Conservation (phyloP, 768 basidiomycete species). For the Vishniacozyma victoriae region DNA sequence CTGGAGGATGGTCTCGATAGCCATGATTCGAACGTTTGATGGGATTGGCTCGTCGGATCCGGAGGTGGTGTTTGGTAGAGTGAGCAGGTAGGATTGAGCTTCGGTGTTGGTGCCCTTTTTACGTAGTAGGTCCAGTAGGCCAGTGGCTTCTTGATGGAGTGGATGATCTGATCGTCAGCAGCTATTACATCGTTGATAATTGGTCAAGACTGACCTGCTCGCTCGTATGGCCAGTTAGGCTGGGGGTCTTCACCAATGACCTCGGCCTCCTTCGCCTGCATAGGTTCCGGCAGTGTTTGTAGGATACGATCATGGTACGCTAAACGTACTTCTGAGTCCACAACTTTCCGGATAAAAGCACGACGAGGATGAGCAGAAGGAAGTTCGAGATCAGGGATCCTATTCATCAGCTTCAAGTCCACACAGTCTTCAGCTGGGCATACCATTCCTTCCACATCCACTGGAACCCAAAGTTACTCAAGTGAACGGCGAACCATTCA, state of each 20-base stretch:
- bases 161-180: conserved; percentile 57
- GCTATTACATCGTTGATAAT: no score
- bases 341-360: conserved; percentile 74
- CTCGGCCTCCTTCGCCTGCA: conserved; percentile 64
- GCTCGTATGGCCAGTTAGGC: conserved; percentile 43
- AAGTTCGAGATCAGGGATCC: conserved; percentile 77
- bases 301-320: conserved; percentile 89
- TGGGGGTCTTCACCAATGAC: conserved; percentile 74
- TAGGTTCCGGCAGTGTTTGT: conserved; percentile 72
- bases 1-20: conserved; percentile 79
- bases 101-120: conserved; percentile 60
- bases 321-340: conserved; percentile 84
- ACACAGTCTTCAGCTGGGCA: not conserved
- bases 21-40: conserved; percentile 64
- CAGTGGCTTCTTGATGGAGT: conserved; percentile 71
- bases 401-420: conserved; percentile 41
- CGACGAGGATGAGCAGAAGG: conserved; percentile 75
- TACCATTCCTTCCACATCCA: conserved; percentile 99
- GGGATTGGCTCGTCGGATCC: conserved; percentile 62
- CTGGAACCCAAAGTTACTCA: conserved; percentile 95
- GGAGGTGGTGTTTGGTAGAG: conserved; percentile 61
- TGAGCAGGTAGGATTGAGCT: conserved; percentile 67
- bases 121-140: conserved; percentile 73
- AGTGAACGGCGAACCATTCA: conserved; percentile 92
- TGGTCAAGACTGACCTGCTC: conserved; percentile 21